These are phyloP conservation scores for Claviceps sp. DNA, from an alignment of 2,329 filamentous ascomycete genomes.

Conservation along the genomic window DNA sequence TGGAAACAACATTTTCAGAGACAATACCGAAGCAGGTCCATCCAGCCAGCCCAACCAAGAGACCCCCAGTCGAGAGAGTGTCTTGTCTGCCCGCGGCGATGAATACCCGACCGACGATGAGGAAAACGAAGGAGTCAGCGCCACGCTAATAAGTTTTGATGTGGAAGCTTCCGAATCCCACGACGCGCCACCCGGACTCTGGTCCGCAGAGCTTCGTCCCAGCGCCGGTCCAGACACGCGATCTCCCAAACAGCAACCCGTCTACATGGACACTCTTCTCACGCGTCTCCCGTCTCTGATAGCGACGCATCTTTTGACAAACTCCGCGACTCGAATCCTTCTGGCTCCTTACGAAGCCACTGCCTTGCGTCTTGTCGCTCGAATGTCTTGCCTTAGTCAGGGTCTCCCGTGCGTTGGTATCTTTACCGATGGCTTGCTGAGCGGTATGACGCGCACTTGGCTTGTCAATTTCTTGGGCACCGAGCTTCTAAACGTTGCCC, in stretches of 20 bases:
- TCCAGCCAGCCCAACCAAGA: conserved; percentile 17
- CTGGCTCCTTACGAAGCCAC: conserved; percentile 34
- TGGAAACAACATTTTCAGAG: conserved; percentile 9
- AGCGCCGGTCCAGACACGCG: conserved; percentile 25
- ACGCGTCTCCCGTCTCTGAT: conserved; percentile 35
- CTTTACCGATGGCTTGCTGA: conserved; percentile 21
- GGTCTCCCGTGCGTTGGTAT: conserved; percentile 27
- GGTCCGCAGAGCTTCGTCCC: conserved; percentile 45
- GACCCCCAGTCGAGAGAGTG: conserved; percentile 29
- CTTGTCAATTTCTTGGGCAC: conserved; percentile 31
- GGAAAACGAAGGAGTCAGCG: conserved; percentile 39
- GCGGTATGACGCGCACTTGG: conserved; percentile 25
- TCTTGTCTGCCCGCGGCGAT: conserved; percentile 33
- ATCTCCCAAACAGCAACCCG: conserved; percentile 14
- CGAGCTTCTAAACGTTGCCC: conserved; percentile 30
- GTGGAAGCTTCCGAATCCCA: conserved; percentile 42
- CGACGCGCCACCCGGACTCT: conserved; percentile 37
- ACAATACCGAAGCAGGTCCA: conserved; percentile 18
- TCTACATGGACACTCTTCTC: conserved; percentile 35
- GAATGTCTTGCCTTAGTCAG: conserved; percentile 24
- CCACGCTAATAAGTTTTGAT: conserved; percentile 47
- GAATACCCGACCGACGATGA: conserved; percentile 45
- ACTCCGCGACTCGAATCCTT: conserved; percentile 27
- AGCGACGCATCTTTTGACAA: conserved; percentile 33
- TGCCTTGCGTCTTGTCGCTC: conserved; percentile 30